Evolutionary conservation across 305 asterid genomes (phyloP).

Genomic region (Solanum hybrid): DNA sequence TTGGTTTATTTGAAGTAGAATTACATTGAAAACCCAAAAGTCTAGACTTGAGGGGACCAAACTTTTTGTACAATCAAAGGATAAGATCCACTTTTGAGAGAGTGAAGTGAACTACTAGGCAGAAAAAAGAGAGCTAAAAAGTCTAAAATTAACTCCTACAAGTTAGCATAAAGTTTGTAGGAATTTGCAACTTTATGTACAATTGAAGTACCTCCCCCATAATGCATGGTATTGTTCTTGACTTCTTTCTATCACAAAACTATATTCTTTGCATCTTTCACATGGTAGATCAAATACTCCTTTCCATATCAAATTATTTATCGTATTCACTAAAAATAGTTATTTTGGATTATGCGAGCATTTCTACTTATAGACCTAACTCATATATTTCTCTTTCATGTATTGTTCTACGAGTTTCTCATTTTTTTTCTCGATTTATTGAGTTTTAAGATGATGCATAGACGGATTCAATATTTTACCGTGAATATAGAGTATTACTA

Average conservation of each 20-base stretch:
- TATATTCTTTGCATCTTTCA: neutral
- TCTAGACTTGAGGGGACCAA: neutral
- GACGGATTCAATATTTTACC: neutral
- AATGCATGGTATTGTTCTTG: neutral
- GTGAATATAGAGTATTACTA: neutral
- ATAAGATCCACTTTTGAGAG: neutral
- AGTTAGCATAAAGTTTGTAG: neutral
- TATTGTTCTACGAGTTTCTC: neutral
- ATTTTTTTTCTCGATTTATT: neutral
- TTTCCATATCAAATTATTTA: neutral
- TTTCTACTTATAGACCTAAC: neutral
- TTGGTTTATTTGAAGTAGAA: neutral
- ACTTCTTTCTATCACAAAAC: neutral
- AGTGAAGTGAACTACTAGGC: neutral
- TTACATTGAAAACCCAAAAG: neutral
- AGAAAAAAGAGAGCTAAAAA: neutral
- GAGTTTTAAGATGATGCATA: neutral
- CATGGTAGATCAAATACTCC: neutral
- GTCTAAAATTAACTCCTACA: neutral
- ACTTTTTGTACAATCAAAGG: conserved; percentile 17
- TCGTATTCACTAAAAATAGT: neutral
- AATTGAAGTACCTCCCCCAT: conserved; percentile 1
- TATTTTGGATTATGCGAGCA: neutral
- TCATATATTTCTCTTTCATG: neutral
- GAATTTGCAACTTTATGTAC: neutral